Evolutionary conservation across 345 rosid species (phyloP), one percentile per base, ranked within the genome.

Genomic region (Citrus maxima): DNA sequence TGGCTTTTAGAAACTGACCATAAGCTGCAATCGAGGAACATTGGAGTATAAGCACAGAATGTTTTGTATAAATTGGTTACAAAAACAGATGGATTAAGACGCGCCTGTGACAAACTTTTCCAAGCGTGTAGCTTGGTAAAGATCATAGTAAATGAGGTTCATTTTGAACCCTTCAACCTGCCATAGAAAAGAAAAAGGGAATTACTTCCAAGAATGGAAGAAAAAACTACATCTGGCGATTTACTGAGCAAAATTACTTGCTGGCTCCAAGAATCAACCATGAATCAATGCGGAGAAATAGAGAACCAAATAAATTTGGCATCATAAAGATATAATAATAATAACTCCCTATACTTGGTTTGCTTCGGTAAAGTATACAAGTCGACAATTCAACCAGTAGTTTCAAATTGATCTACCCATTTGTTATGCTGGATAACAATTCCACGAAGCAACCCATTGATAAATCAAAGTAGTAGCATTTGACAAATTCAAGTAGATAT

Each of bases 91-190:
- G 59, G 59, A 54, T 12, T 55, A 46, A 54, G 32, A 54, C 84
- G 14, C 84, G 88, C 98, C 98, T 76, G 97, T 93, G 68, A 93
- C 93, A 74, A 95, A 96, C 81, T 96, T 96, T 84, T 94, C 98
- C 38, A 96, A 90, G 74, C 99, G 93, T 27, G 99, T 94, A 63
- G 99, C 74, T 82, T 93, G 98, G 87, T 96, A 96, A 46, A 96
- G 89, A 83, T 96, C 99, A 82, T 66, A 96, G 87, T 94, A 94
- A 66, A 96, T 93, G 56, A 96, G 91, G 85, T 96, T 94, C 99
- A 96, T 96, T 87, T 96, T 94, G 88, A 95, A 95, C 71, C 99
- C 98, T 81, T 94, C 97, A 13, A 93, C 90, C 98, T 96, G 82
- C 81, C 66, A 73, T 56, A 27, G 9, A 80, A 25, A 42, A 65